These are phyloP conservation scores for Tilletia indica DNA, from an alignment of 1,284 basidiomycete species.

Conservation along the genomic window DNA sequence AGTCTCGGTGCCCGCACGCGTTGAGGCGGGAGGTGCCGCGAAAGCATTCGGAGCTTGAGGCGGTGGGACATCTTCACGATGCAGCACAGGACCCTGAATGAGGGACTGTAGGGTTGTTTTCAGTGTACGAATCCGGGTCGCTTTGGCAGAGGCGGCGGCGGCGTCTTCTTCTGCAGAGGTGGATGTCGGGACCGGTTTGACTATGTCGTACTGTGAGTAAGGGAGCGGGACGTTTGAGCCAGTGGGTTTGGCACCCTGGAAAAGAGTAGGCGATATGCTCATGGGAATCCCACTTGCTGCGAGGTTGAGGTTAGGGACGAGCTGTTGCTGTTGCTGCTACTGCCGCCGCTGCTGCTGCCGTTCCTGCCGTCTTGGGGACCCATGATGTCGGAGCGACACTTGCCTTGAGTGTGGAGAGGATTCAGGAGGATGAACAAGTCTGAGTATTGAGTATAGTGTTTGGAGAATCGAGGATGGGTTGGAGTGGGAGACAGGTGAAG, in stretches of 20 bases:
- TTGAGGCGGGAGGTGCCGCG: background rate
- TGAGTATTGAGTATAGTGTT: background rate
- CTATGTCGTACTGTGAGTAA: constrained; percentile 11
- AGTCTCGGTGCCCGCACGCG: background rate
- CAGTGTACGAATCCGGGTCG: background rate
- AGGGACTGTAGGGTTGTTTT: background rate
- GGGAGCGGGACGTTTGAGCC: background rate
- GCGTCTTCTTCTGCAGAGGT: background rate
- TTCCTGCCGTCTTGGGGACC: background rate
- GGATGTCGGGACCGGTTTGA: background rate
- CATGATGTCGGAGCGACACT: background rate
- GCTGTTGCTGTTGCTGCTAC: background rate
- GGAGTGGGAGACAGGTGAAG: too few relatives aligned
- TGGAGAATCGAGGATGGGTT: background rate
- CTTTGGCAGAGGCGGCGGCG: background rate
- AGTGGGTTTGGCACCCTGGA: background rate
- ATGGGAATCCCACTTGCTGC: background rate
- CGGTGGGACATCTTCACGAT: background rate
- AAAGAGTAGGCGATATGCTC: background rate
- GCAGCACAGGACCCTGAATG: background rate
- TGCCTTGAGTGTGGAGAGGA: background rate
- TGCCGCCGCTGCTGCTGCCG: background rate
- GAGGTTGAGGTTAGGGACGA: too few relatives aligned
- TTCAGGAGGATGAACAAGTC: background rate
- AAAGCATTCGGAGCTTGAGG: background rate